Conservation (phyloP, 2,329 filamentous ascomycete species). For the Trichoderma arundinaceum region DNA sequence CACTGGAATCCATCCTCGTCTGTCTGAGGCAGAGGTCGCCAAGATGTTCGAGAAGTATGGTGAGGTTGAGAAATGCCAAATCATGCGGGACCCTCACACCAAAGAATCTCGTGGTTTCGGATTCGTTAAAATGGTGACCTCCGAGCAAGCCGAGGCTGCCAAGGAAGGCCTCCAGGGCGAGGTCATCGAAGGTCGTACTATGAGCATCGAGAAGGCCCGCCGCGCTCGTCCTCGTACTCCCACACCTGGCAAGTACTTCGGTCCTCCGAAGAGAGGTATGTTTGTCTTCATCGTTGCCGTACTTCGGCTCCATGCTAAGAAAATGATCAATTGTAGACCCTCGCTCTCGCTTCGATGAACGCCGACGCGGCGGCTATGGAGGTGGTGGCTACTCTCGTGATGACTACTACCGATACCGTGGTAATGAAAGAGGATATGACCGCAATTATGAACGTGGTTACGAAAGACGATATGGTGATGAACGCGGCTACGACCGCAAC, state of each 20-base stretch:
- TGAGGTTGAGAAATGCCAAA: conserved; percentile 98
- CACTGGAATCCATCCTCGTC: conserved; percentile 92
- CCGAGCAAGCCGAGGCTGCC: conserved; percentile 93
- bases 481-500: conserved; percentile 58
- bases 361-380: conserved; percentile 66
- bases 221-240: conserved; percentile 93
- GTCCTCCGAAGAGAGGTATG: conserved; percentile 95
- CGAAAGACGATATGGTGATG: conserved; percentile 48
- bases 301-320: conserved; percentile 25
- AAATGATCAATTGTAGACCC: conserved; percentile 41
- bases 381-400: conserved; percentile 57
- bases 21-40: conserved; percentile 87
- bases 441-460: conserved; percentile 54
- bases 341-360: conserved; percentile 61
- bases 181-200: conserved; percentile 88
- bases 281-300: conserved; percentile 39
- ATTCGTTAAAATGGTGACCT: conserved; percentile 98
- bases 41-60: conserved; percentile 99
- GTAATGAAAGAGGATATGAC: conserved; percentile 51
- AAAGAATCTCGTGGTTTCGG: conserved; percentile 99
- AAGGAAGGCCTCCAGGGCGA: conserved; percentile 96
- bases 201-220: conserved; percentile 99
- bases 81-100: conserved; percentile 98
- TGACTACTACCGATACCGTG: conserved; percentile 63
- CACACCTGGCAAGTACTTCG: conserved; percentile 98